Evolutionary conservation across 305 asterid genomes (phyloP).

Genomic region (Ajuga reptans): DNA sequence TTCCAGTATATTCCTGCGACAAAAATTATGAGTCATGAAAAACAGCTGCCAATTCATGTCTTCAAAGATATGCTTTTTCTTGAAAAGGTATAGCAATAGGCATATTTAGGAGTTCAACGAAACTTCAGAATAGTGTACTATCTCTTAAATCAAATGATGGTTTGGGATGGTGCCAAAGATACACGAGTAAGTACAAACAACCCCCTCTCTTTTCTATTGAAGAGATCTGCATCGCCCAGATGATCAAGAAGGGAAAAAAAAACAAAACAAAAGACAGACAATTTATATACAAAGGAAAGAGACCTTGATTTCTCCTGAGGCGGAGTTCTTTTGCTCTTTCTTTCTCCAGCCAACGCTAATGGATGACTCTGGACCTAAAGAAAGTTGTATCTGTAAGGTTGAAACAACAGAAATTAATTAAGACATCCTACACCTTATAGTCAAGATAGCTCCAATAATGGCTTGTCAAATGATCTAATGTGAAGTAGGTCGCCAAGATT

Average conservation of each 20-base stretch:
- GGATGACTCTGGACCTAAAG: constrained; percentile 76
- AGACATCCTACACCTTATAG: neutral
- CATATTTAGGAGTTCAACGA: neutral
- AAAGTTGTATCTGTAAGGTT: constrained; percentile 66
- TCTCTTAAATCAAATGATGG: constrained; percentile 8
- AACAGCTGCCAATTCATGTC: neutral
- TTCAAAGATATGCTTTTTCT: neutral
- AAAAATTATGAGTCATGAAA: neutral
- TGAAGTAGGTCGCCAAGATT: constrained; percentile 11
- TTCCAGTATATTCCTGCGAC: neutral
- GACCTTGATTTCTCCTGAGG: constrained; percentile 89
- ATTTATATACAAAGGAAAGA: constrained; percentile 15
- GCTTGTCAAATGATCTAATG: constrained; percentile 3
- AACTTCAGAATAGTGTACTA: neutral
- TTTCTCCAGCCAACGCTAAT: constrained; percentile 85
- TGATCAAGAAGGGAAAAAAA: neutral
- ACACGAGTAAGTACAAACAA: neutral
- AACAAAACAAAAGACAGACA: neutral
- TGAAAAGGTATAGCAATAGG: neutral
- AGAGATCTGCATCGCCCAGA: neutral
- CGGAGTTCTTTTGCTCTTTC: constrained; percentile 67
- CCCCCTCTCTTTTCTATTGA: neutral
- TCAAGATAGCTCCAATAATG: constrained; percentile 10
- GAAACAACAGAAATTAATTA: constrained; percentile 1
- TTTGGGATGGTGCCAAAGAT: neutral